phyloP scores from a whole-genome alignment of 2,329 filamentous ascomycete genomes.

The Hymenoscyphus repandus region DNA sequence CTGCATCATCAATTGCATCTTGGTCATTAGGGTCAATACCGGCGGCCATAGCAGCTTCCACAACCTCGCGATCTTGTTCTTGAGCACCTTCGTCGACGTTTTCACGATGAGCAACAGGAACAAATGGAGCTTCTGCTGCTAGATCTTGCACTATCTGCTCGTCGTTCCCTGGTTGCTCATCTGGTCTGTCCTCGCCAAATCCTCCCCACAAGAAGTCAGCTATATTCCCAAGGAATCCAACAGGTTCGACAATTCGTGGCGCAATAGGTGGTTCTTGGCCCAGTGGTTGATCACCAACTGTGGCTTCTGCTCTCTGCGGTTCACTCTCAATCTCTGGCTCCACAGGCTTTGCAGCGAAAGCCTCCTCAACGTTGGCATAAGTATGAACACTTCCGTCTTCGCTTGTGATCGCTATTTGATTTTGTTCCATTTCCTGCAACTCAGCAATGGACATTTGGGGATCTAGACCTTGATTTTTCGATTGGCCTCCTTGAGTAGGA shows the following conservation, averaged over 20 bases:
- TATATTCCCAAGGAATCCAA: conserved; percentile 39
- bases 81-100: conserved; percentile 20
- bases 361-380: conserved; percentile 17
- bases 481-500: too few relatives aligned
- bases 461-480: not conserved
- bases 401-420: conserved; percentile 13
- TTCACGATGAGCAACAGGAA: conserved; percentile 36
- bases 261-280: conserved; percentile 15
- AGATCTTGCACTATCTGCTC: conserved; percentile 56
- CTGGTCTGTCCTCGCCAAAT: conserved; percentile 38
- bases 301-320: not conserved
- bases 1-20: conserved; percentile 75
- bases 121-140: conserved; percentile 55
- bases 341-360: conserved; percentile 21
- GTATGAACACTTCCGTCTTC: conserved; percentile 19
- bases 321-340: conserved; percentile 14
- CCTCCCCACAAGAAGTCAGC: conserved; percentile 60
- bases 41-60: conserved; percentile 59
- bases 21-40: conserved; percentile 72
- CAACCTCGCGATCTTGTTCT: conserved; percentile 51
- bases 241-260: conserved; percentile 23
- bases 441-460: not conserved
- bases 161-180: conserved; percentile 45
- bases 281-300: conserved; percentile 11
- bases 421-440: not conserved